Conservation (phyloP, 1,284 basidiomycete species). For the Rhodotorula sp. region DNA sequence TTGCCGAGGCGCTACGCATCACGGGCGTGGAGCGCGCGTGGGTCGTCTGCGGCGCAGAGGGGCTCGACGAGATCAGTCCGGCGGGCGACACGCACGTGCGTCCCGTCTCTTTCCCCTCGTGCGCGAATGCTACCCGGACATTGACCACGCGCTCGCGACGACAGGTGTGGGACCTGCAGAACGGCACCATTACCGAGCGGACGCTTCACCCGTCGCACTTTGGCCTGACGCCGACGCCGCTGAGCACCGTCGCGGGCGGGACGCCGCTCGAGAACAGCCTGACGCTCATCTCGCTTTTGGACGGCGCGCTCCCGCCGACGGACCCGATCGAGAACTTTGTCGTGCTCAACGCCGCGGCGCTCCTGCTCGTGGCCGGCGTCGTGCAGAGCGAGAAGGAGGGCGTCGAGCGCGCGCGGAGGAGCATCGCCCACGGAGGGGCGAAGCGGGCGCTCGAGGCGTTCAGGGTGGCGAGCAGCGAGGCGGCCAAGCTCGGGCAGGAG, state of each 20-base stretch:
- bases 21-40: constrained; percentile 73
- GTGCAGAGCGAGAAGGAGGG: constrained; percentile 72
- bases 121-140: not conserved
- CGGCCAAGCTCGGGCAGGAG: not conserved
- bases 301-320: constrained; percentile 46
- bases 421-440: constrained; percentile 70
- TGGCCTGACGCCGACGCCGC: constrained; percentile 69
- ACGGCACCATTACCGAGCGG: constrained; percentile 52
- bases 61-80: constrained; percentile 91
- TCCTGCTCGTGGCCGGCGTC: constrained; percentile 75
- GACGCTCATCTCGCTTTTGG: constrained; percentile 65
- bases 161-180: constrained; percentile 56
- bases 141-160: too few species aligned
- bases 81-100: constrained; percentile 79
- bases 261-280: constrained; percentile 72
- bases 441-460: constrained; percentile 68
- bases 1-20: constrained; percentile 69
- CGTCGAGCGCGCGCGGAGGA: constrained; percentile 69
- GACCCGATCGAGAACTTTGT: constrained; percentile 72
- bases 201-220: constrained; percentile 61
- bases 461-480: constrained; percentile 52
- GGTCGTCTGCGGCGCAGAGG: constrained; percentile 91
- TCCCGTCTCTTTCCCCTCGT: constrained; percentile 51
- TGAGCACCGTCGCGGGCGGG: constrained; percentile 69
- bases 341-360: constrained; percentile 76